Conservation (phyloP, 768 basidiomycete species). For the Panellus pusillus region DNA sequence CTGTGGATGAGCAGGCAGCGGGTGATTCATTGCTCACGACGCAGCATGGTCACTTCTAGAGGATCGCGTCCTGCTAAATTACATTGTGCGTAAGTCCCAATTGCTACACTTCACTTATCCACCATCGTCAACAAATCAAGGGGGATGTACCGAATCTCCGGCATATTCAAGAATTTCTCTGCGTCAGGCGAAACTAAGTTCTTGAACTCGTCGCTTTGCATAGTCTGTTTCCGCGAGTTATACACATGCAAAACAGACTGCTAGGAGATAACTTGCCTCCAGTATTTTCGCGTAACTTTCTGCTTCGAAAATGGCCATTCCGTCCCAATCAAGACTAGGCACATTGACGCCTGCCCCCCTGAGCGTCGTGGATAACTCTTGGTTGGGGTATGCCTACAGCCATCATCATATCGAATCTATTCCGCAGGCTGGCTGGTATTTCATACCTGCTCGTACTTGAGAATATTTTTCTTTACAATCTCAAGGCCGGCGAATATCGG, state of each 20-base stretch:
- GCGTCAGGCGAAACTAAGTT: no score
- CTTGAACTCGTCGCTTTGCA: no score
- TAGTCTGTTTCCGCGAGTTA: no score
- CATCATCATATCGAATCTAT: background rate
- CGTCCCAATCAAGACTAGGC: constrained; percentile 26
- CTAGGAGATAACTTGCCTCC: constrained; percentile 19
- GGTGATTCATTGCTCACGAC: no score
- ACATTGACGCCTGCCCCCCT: constrained; percentile 19
- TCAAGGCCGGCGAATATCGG: constrained; percentile 29
- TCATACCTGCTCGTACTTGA: constrained; percentile 34
- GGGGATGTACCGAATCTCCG: no score
- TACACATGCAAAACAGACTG: no score
- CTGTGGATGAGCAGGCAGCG: background rate
- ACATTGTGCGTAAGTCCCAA: no score
- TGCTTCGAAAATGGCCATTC: constrained; percentile 32
- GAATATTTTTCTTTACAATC: constrained; percentile 33
- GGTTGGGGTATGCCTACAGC: constrained; percentile 25
- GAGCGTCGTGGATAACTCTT: background rate
- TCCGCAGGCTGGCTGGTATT: background rate
- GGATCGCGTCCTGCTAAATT: no score
- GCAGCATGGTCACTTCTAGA: no score
- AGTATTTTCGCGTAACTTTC: constrained; percentile 33
- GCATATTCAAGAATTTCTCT: no score
- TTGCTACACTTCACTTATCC: no score
- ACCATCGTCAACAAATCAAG: no score